Base-by-base conservation (phyloP, 1,284 basidiomycete genomes). In the Fomitopsis schrenkii region DNA sequence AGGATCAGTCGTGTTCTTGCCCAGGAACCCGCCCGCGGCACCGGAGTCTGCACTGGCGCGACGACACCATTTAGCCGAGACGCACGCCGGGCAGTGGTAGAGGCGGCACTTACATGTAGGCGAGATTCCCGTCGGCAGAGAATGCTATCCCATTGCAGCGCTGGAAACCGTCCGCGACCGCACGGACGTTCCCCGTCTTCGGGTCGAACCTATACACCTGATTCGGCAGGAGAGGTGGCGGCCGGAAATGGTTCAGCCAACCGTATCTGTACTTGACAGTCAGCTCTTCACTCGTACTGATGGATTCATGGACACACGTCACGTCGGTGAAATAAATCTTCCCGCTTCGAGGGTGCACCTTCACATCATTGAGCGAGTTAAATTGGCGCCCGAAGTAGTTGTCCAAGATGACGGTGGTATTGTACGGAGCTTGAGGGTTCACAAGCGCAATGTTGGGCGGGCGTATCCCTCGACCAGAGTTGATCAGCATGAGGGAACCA, bases 321-420 rank as follows among this genome's bases (percentile, higher is more conserved):
- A 81, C 79, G 70, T 93, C 92, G 0, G 87, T 90, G 74, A 91
- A 91, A 74, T 87, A 91, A 10, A 91, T 70, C 54, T 81, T 82
- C 15, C 83, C 83, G 57, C 79, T 85, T n/a, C 64, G 68, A 0
- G 87, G 87, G 62, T 91, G 87, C 3, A 93, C 77, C 67, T 88
- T 91, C 61, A 88, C 76, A 69, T 94, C 92, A 71, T 94, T 93
- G 58, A 93, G 74, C 1, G 90, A 90, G 74, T 90, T 92, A 76
- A 93, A 94, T 68, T 93, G 90, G 9, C 89, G 78, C 3, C 91
- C 91, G 67, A 83, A 88, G 71, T 74, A 80, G 63, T 75, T 75
- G 61, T 75, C 74, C 9, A 75, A 64, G 7, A 75, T 62, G 12
- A 75, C 63, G 0, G 72, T 75, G 7, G 67, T 65, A 59, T 74